A percentile compares a stretch with the other conserved stretches of the same genome.
Evolutionary conservation across 225 moss, liverwort and hornwort species (phyloP).

Genomic region (Bryum argenteum): DNA sequence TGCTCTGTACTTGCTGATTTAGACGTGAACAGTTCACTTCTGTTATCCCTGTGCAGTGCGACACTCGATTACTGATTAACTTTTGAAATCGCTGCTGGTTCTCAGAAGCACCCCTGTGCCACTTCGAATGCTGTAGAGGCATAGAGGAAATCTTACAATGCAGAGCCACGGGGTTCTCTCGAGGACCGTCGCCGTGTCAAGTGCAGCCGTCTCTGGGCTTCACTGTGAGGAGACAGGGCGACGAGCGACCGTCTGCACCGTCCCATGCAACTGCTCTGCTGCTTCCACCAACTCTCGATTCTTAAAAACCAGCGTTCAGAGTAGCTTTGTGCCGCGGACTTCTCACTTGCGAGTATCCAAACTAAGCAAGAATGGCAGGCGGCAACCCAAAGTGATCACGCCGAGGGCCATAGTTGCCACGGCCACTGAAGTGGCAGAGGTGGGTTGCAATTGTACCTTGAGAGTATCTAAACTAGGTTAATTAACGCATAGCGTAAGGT

Average conservation of each 20-base stretch:
- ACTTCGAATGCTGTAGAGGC: not conserved
- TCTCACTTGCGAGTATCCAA: constrained; percentile 31
- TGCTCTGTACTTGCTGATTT: no score
- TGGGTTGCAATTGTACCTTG: not conserved
- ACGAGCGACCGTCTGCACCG: constrained; percentile 25
- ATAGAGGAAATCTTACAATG: constrained; percentile 31
- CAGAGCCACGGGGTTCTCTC: constrained; percentile 52
- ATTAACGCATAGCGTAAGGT: not conserved
- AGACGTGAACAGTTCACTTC: no score
- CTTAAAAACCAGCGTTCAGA: constrained; percentile 32
- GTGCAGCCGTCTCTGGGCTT: constrained; percentile 8
- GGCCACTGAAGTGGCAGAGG: constrained; percentile 49
- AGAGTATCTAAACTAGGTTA: no score
- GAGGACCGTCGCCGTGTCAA: constrained; percentile 22
- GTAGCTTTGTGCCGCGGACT: constrained; percentile 36
- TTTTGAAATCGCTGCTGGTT: no score
- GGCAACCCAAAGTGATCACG: constrained; percentile 33
- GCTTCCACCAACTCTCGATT: not conserved
- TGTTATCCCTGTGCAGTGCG: no score
- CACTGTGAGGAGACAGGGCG: constrained; percentile 28
- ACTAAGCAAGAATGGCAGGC: constrained; percentile 16
- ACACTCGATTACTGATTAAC: no score
- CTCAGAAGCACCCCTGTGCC: not conserved
- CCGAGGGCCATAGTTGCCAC: constrained; percentile 50
- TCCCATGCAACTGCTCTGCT: constrained; percentile 29